Base-by-base conservation (phyloP, 2,329 filamentous ascomycete species). In the Xenoacremonium recifei region DNA sequence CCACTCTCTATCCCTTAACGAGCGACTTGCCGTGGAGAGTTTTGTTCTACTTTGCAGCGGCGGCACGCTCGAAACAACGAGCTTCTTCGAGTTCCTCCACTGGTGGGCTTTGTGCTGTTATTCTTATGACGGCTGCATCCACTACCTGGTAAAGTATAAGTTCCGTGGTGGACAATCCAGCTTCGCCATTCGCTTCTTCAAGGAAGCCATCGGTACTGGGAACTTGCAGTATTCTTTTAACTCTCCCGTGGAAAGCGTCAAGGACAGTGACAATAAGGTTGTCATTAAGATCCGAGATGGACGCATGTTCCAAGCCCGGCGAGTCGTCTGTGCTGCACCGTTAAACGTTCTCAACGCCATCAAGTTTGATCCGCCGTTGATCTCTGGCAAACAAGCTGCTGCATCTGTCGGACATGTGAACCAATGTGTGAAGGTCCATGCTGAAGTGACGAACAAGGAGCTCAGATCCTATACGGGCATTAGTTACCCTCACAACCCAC, bases 21-120 rank as follows among this genome's bases (percentile, higher is more conserved):
- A 76, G 45, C 61, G 63, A 1, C 55, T 61, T 3, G 55, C 57
- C 3, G 27, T 74, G 3, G 68, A 73, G 47, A 56, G 61, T 0
- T 71, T 71, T 10, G 53, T 74, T 0, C 55, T 71, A 0, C 63
- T 73, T 2, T 67, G 64, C 45, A 70, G 69, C 37, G 68, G 71
- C 5, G 67, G 58, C 0, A 71, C 66, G 0, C 62, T 72, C 1
- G 62, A 68, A 9, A 70, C 66, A 0, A 68, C 64, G 0, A 68
- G 66, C 17, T 71, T 76, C 43, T 67, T 68, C 35, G 71, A 76
- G 39, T 67, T 75, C 21, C 53, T 76, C 15, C 71, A 71, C 42
- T 74, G 70, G 71, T 75, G 65, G 71, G 72, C 66, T 7, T 54
- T 70, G 2, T 61, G 60, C 39, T 69, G 62, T 20, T 71, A 71